Conservation (phyloP, 345 rosid species). For the Geranium rotundifolium region DNA sequence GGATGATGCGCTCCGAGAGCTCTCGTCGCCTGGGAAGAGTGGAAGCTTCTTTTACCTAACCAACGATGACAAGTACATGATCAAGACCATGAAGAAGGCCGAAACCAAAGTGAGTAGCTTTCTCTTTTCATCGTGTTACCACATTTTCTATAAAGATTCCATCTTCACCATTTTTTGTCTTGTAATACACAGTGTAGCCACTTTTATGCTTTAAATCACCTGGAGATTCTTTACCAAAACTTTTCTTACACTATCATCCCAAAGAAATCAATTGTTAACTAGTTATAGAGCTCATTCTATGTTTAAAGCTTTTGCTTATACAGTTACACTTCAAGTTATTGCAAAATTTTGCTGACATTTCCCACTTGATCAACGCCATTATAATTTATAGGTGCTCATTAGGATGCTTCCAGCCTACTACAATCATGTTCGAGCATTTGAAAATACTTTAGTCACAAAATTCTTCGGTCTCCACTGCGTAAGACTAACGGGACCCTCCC, state of each 20-base stretch:
- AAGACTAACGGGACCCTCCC: slow-evolving; percentile 61
- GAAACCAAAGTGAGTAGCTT: slow-evolving; percentile 63
- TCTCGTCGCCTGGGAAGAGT: slow-evolving; percentile 97
- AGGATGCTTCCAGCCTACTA: slow-evolving; percentile 96
- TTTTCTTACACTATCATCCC: too few relatives aligned
- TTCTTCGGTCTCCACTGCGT: slow-evolving; percentile 95
- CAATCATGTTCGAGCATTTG: slow-evolving; percentile 79
- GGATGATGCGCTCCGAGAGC: slow-evolving; percentile 90
- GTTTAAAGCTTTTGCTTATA: too few relatives aligned
- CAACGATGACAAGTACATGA: slow-evolving; percentile 90
- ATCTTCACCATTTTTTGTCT: too few relatives aligned
- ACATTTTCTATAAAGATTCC: too few relatives aligned
- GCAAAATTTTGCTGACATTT: neutral
- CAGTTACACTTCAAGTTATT: too few relatives aligned
- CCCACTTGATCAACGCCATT: slow-evolving; percentile 10
- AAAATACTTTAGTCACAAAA: slow-evolving; percentile 88
- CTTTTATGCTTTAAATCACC: neutral
- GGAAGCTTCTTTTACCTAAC: slow-evolving; percentile 94
- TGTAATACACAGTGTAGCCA: too few relatives aligned
- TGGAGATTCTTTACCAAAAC: too few relatives aligned
- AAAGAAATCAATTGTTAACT: too few relatives aligned
- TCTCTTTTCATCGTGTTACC: neutral
- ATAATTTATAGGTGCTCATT: slow-evolving; percentile 90
- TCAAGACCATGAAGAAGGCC: slow-evolving; percentile 92
- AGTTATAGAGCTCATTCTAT: too few relatives aligned